Conservation (phyloP, 148 eudicot genomes). For the Oxyria digyna region DNA sequence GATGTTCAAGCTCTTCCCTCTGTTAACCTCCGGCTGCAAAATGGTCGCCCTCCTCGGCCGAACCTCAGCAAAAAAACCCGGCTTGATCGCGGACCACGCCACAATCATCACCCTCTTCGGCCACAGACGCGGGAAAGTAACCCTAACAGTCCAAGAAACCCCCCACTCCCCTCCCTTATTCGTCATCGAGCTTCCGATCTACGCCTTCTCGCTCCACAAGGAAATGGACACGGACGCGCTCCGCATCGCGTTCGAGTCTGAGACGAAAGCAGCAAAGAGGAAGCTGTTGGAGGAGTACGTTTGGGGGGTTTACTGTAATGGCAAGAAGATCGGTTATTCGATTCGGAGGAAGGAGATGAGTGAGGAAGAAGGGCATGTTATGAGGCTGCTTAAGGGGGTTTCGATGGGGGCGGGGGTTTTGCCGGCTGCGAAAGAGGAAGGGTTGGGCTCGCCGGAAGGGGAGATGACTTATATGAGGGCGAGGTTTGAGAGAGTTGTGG, state of each 20-base stretch:
- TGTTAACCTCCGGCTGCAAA: slow-evolving; percentile 72
- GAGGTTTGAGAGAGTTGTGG: slow-evolving; percentile 67
- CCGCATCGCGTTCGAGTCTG: slow-evolving; percentile 60
- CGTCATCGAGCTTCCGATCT: slow-evolving; percentile 57
- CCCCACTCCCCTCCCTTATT: slow-evolving; percentile 53
- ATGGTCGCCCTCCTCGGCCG: slow-evolving; percentile 56
- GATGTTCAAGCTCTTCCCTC: slow-evolving; percentile 78
- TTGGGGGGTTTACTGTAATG: slow-evolving; percentile 75
- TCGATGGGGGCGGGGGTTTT: slow-evolving; percentile 93
- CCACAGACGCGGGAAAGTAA: slow-evolving; percentile 47
- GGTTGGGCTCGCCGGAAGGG: slow-evolving; percentile 22
- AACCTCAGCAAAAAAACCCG: slow-evolving; percentile 9
- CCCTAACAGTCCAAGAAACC: slow-evolving; percentile 64
- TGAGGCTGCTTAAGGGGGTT: slow-evolving; percentile 56
- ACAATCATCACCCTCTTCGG: slow-evolving; percentile 83
- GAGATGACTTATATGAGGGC: slow-evolving; percentile 74
- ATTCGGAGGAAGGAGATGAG: slow-evolving; percentile 49
- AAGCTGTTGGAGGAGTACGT: slow-evolving; percentile 69
- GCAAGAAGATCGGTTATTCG: slow-evolving; percentile 64
- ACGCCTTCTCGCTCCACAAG: slow-evolving; percentile 38
- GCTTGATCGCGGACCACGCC: slow-evolving; percentile 50
- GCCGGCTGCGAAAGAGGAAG: slow-evolving; percentile 24
- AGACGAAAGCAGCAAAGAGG: slow-evolving; percentile 51
- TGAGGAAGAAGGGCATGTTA: slow-evolving; percentile 69
- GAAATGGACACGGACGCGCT: slow-evolving; percentile 64